Base-by-base conservation (phyloP, 192 early-diverging fungal genomes). In the Linderina pennispora region DNA sequence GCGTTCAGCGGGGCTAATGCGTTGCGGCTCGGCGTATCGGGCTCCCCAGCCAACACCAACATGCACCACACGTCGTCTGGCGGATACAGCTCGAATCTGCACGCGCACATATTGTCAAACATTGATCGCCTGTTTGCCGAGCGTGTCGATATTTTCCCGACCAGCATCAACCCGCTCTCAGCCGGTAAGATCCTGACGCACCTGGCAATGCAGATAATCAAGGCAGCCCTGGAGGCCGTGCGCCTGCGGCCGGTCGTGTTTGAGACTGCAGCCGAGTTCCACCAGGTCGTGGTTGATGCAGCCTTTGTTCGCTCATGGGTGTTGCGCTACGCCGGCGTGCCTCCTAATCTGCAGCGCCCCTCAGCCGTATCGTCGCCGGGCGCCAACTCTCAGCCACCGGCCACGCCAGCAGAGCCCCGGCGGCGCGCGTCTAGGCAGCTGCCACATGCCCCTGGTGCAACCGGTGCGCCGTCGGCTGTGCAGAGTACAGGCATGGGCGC, bases 81-180 rank as follows among this genome's bases (percentile, higher is more conserved):
- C 6, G 31, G 21, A 6, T 41, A 33, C 38, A 25, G 40, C 26
- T 41, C 51, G 3, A 16, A 46, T 4, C 15, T 62, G 25, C 65
- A 64, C 17, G 57, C 60, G 3, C 65, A 75, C 14, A 61, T 75
- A 13, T 23, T 69, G 35, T 69, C 65, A 1, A 68, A 68, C 39
- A 69, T 75, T n/a, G 73, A 75, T 40, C 44, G 60, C 0, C 34
- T 75, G 26, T 75, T 75, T 57, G 65, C 65, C n/a, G 65, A 75
- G 33, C 73, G 62, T 13, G 54, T 75, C 3, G 73, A 75, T 15
- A 48, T 69, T 15, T 69, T 69, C 15, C 68, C 68, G 2, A 47
- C 39, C 16, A 43, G 40, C n/a, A 26, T 65, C 5, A 34, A 21
- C 3, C 48, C 55, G 8, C 43, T 71, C 33, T 34, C 52, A 13